These are phyloP conservation scores for Dacryopinax primogenitus DNA, from an alignment of 768 basidiomycete species.

Conservation along the genomic window DNA sequence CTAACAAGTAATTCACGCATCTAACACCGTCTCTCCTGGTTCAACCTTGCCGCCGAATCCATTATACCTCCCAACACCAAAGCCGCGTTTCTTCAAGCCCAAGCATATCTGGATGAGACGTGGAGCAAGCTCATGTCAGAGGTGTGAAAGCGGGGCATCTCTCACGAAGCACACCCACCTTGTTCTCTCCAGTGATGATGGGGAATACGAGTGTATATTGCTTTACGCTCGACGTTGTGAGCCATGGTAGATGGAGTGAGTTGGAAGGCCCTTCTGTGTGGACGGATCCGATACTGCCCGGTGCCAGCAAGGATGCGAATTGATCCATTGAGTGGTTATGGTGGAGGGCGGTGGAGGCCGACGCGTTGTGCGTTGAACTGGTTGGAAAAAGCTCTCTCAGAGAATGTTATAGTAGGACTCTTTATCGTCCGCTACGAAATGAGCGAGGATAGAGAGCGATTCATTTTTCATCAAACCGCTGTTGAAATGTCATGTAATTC, in stretches of 20 bases:
- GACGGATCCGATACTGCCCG: slow-evolving; percentile 2
- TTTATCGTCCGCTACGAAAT: not conserved
- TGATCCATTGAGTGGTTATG: not conserved
- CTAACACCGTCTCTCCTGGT: slow-evolving; percentile 46
- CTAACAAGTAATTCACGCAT: slow-evolving; percentile 45
- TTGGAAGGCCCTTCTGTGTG: not conserved
- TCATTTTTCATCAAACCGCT: not conserved
- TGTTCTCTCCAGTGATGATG: not conserved
- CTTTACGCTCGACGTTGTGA: not conserved
- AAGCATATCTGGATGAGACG: slow-evolving; percentile 20
- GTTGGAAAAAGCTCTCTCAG: not conserved
- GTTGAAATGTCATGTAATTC: not conserved
- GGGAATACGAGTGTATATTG: not conserved
- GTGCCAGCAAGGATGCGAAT: not conserved
- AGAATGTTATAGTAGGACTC: not conserved
- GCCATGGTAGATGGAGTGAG: slow-evolving; percentile 1
- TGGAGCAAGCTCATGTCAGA: not conserved
- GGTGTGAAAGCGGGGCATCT: not conserved
- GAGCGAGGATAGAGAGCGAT: not conserved
- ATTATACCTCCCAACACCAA: slow-evolving; percentile 48
- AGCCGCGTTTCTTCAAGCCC: slow-evolving; percentile 25
- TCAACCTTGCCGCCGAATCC: slow-evolving; percentile 88
- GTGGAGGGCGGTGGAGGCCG: slow-evolving; percentile 4
- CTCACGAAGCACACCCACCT: not conserved
- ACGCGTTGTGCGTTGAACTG: not conserved